These are phyloP conservation scores for Salix udensis DNA, from an alignment of 345 rosid species.

Conservation along the genomic window DNA sequence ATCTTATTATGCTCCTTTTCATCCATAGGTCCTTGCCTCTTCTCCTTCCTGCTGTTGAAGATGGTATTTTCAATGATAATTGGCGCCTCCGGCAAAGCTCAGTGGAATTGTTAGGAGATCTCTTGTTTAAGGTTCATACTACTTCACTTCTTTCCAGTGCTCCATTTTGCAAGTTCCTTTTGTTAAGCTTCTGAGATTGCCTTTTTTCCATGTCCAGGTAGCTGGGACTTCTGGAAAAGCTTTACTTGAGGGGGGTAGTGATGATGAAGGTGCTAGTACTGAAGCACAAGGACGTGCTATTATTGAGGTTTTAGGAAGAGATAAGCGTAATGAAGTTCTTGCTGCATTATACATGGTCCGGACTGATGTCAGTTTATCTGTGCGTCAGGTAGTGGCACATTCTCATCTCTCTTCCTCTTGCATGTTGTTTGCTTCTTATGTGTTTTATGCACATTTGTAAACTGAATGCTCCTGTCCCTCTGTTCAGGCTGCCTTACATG, in stretches of 20 bases:
- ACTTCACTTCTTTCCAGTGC: neutral
- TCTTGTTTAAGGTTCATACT: conserved; percentile 73
- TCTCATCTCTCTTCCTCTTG: neutral
- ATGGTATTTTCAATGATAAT: conserved; percentile 92
- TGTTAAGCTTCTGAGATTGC: neutral
- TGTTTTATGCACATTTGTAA: neutral
- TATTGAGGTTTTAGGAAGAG: conserved; percentile 94
- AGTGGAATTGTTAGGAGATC: conserved; percentile 93
- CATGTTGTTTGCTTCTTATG: neutral
- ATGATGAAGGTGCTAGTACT: conserved; percentile 98
- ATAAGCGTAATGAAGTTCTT: conserved; percentile 91
- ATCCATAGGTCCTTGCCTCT: conserved; percentile 76
- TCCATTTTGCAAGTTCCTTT: neutral
- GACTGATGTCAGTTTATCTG: conserved; percentile 88
- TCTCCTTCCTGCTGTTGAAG: conserved; percentile 99
- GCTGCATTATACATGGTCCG: conserved; percentile 98
- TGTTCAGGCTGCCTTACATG: conserved; percentile 89
- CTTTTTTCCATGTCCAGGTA: conserved; percentile 45
- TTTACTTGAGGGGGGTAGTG: conserved; percentile 98
- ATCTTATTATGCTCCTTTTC: neutral
- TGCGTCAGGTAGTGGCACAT: conserved; percentile 73
- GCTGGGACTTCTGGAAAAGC: conserved; percentile 99
- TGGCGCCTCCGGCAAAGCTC: conserved; percentile 99
- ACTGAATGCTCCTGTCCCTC: neutral
- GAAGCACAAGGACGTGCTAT: conserved; percentile 99